Conservation (phyloP, 179 eudicot genomes). For the Nepenthes alata region DNA sequence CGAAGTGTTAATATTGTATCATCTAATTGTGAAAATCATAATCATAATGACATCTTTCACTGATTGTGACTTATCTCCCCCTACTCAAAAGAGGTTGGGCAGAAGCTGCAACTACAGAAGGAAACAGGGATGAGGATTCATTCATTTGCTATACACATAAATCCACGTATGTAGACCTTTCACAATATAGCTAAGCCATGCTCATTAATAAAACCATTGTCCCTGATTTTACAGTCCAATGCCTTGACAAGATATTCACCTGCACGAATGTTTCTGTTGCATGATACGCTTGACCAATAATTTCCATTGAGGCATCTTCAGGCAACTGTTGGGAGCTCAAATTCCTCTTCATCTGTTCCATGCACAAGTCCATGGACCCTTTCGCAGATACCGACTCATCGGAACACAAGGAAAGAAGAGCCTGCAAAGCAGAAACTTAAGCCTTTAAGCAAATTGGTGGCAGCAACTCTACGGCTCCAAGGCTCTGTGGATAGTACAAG, state of each 20-base stretch:
- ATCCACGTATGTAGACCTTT: background rate
- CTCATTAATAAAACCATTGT: background rate
- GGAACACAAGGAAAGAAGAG: conserved; percentile 79
- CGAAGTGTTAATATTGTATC: background rate
- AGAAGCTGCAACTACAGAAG: conserved; percentile 1
- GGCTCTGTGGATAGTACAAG: too few relatives aligned
- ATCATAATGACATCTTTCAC: too few relatives aligned
- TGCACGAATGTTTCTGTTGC: conserved; percentile 96
- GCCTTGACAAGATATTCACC: conserved; percentile 27
- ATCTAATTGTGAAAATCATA: too few relatives aligned
- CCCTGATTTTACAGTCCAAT: background rate
- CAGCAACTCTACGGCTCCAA: background rate
- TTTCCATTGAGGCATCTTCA: conserved; percentile 80
- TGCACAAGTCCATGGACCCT: conserved; percentile 86
- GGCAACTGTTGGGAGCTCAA: conserved; percentile 78
- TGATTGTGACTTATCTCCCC: too few relatives aligned
- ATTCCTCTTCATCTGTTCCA: conserved; percentile 69
- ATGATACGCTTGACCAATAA: conserved; percentile 83
- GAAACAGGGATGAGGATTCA: background rate
- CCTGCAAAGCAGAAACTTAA: conserved; percentile 29
- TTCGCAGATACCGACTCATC: conserved; percentile 70
- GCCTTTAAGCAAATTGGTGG: conserved; percentile 3
- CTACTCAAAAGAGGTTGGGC: background rate
- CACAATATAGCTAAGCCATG: background rate
- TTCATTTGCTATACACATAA: too few relatives aligned